A percentile compares a stretch with the other conserved stretches of the same genome.
Evolutionary conservation across 257 asterid species (phyloP).

Genomic region (Galeopsis tetrahit): DNA sequence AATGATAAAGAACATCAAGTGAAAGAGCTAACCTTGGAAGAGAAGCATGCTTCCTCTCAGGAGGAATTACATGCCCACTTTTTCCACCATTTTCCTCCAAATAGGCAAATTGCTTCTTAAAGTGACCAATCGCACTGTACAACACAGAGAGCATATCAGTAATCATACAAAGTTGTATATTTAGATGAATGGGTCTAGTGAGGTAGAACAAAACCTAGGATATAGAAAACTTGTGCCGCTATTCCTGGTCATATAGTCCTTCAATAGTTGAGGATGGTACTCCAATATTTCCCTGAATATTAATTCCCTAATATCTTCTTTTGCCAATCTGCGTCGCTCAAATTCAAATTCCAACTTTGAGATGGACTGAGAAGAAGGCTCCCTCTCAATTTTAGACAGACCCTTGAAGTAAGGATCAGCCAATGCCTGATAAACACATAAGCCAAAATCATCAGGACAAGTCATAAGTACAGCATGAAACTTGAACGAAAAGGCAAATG

Average conservation of each 20-base stretch:
- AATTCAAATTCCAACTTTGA: slow-evolving; percentile 91
- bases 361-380: slow-evolving; percentile 85
- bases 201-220: slow-evolving; percentile 65
- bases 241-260: slow-evolving; percentile 81
- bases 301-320: slow-evolving; percentile 82
- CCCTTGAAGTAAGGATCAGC: slow-evolving; percentile 95
- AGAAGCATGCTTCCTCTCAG: slow-evolving; percentile 78
- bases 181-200: slow-evolving; percentile 15
- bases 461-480: slow-evolving; percentile 14
- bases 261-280: slow-evolving; percentile 81
- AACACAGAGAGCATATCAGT: slow-evolving; percentile 18
- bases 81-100: slow-evolving; percentile 81
- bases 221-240: slow-evolving; percentile 73
- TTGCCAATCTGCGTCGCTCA: slow-evolving; percentile 77
- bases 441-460: slow-evolving; percentile 34
- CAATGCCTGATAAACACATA: slow-evolving; percentile 65
- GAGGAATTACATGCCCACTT: slow-evolving; percentile 79
- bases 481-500: slow-evolving; percentile 12
- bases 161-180: slow-evolving; percentile 17
- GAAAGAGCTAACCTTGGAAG: slow-evolving; percentile 71
- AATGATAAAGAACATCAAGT: background rate
- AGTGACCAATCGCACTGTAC: slow-evolving; percentile 78
- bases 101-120: slow-evolving; percentile 81
- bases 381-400: slow-evolving; percentile 82
- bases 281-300: slow-evolving; percentile 84